Conservation (phyloP, 2,329 filamentous ascomycete genomes). For the Ceratocystis cacaofunesta region DNA sequence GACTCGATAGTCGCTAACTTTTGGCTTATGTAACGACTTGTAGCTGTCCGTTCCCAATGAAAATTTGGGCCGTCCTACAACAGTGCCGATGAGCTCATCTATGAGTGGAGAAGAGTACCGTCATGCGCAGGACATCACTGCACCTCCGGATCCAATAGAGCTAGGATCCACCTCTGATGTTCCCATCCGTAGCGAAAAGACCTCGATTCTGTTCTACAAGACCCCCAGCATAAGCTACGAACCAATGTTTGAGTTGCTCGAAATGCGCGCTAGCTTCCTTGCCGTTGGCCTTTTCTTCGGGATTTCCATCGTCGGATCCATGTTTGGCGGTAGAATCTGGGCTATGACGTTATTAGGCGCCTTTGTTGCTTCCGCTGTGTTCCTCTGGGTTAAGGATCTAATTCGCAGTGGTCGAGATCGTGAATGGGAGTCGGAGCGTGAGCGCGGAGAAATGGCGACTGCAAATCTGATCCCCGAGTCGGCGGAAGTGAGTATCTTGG, state of each 20-base stretch:
- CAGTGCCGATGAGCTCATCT: constrained; percentile 53
- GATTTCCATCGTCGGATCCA: constrained; percentile 61
- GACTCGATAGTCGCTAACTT: background rate
- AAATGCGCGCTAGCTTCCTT: constrained; percentile 57
- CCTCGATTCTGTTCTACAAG: constrained; percentile 88
- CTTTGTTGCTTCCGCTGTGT: constrained; percentile 64
- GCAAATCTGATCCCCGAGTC: constrained; percentile 85
- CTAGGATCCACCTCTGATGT: constrained; percentile 80
- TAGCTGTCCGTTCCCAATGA: constrained; percentile 77
- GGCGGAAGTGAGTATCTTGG: constrained; percentile 38
- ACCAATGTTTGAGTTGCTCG: constrained; percentile 65
- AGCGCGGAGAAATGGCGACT: constrained; percentile 69
- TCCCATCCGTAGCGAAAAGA: constrained; percentile 91
- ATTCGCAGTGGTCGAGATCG: constrained; percentile 65
- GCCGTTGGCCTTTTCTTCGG: constrained; percentile 55
- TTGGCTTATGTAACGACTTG: background rate
- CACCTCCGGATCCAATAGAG: constrained; percentile 74
- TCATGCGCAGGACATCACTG: constrained; percentile 71
- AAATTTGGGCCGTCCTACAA: constrained; percentile 62
- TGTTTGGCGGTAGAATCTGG: constrained; percentile 63
- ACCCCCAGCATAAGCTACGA: constrained; percentile 82
- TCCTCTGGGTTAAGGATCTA: constrained; percentile 79
- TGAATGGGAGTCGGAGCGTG: constrained; percentile 80
- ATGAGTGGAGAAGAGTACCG: constrained; percentile 72
- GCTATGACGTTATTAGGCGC: constrained; percentile 60